Evolutionary conservation across 2,329 filamentous ascomycete genomes (phyloP).

Genomic region (Alternaria gansuensis): DNA sequence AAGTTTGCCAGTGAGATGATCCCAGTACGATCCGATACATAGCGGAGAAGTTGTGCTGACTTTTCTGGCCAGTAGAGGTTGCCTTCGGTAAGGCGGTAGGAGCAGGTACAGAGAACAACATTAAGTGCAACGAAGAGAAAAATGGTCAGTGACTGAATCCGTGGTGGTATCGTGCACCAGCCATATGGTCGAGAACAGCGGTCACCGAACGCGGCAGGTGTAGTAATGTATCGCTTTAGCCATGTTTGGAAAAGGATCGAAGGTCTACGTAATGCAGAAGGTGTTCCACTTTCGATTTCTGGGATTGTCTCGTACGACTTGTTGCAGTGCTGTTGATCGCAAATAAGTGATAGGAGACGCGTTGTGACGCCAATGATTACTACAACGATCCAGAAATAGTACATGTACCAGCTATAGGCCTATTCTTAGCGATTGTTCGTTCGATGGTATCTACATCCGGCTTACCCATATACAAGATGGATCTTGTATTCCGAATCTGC

Average conservation of each 20-base stretch:
- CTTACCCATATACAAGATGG: constrained; percentile 45
- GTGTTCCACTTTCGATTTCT: neutral
- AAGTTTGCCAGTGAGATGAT: constrained; percentile 71
- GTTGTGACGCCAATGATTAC: constrained; percentile 36
- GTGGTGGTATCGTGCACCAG: constrained; percentile 59
- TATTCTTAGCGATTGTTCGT: neutral
- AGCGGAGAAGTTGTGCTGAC: constrained; percentile 59
- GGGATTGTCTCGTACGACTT: constrained; percentile 16
- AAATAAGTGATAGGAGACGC: constrained; percentile 34
- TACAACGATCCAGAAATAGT: constrained; percentile 46
- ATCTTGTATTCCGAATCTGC: constrained; percentile 41
- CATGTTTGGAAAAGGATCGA: constrained; percentile 21
- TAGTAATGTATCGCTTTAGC: constrained; percentile 50
- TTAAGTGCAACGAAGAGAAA: constrained; percentile 58
- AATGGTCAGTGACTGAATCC: constrained; percentile 59
- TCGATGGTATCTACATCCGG: neutral
- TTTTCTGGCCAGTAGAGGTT: constrained; percentile 57
- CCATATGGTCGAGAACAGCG: constrained; percentile 55
- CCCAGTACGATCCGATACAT: constrained; percentile 70
- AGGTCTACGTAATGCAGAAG: neutral
- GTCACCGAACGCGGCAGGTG: constrained; percentile 56
- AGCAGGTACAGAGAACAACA: constrained; percentile 55
- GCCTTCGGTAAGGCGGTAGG: constrained; percentile 56
- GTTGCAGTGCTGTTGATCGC: constrained; percentile 12
- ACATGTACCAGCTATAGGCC: constrained; percentile 39